Evolutionary conservation across 805 yeast genomes (phyloP), one percentile per base, ranked within the genome.

Genomic region (Tetrapisispora phaffii): DNA sequence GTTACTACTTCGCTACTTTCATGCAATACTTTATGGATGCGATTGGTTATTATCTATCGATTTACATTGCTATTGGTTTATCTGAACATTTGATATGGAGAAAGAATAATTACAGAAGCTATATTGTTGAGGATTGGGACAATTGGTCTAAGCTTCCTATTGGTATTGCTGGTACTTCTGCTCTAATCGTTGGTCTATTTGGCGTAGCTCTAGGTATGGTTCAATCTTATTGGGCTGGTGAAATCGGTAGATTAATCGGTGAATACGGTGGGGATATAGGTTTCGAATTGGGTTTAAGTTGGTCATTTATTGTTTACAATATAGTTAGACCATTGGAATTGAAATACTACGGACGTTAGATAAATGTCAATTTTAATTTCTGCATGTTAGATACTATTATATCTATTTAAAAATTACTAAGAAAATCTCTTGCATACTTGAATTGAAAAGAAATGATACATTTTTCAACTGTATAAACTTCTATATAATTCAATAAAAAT

Each of bases 161-260:
- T 34, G 96, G 96, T 45, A 54, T 66, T 42, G 94, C 96, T 1
- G 95, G 95, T 50, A 64, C 77, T 16, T 64, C 79, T 53, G 96
- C 85, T 2, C 80, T 88, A 71, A 74, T 85, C 63, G 77, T 82
- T 53, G 96, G 95, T 62, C 82, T 74, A 39, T 89, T 82, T 28
- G 96, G 96, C 64, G 85, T 80, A 33, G 95, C 79, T 10, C 47
- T 85, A 40, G 96, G 97, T 54, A 87, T 89, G 95, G 71, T 73
- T 59, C 95, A 87, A 69, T 75, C 75, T 4, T 89, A 95, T 86
- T 89, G 81, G 71, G 62, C 62, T 16, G 96, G 96, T 56, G 82
- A 76, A 38, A 57, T 85, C 54, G 88, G 79, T 34, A 60, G 58
- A 32, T 51, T 66, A 51, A 80, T 85, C 57, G 93, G 90, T 52